Base-by-base conservation (phyloP, 2,329 filamentous ascomycete species). In the Talaromyces sp. region DNA sequence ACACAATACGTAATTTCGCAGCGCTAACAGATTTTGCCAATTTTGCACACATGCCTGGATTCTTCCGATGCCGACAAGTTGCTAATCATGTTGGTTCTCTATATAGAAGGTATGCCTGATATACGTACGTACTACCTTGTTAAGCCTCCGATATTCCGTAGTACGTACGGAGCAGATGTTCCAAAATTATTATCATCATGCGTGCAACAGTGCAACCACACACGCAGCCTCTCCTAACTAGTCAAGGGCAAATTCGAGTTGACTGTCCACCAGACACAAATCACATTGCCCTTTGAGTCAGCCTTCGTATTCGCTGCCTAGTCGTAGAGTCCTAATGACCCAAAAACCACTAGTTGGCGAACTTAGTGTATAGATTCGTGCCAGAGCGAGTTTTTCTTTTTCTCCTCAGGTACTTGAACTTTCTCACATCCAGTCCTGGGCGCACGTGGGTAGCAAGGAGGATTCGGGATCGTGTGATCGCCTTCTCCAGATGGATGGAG, bases 391-490 rank as follows among this genome's bases (percentile, higher is more conserved):
- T 7, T 1, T 52, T 52, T 33, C 27, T 52, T 52, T 33, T 52
- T 52, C 49, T 33, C n/a, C 49, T 33, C 5, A 52, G 49, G 27
- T 31, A n/a, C 49, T 52, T 27, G 7, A 33, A 33, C 27, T 52
- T n/a, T n/a, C 49, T 52, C 33, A 33, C 47, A 47, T 33, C 60
- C 60, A 62, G 47, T 62, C 45, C 33, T 62, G 49, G 13, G 35
- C 16, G 60, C 60, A 62, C 60, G 60, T 62, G 60, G 56, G 56
- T 43, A 31, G 22, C 16, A 16, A 43, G 33, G 19, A 41, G 22
- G 47, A 27, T 54, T 19, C 24, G 43, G n/a, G 31, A 54, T 62
- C 60, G 60, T 54, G 60, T 62, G 60, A 62, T 43, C 47, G 52
- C 19, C 33, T 56, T 37, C 52, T 37, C 52, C n/a, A 56, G 52